Evolutionary conservation across 177 flowering plant species (phyloP).

Genomic region (Vitis hybrid): DNA sequence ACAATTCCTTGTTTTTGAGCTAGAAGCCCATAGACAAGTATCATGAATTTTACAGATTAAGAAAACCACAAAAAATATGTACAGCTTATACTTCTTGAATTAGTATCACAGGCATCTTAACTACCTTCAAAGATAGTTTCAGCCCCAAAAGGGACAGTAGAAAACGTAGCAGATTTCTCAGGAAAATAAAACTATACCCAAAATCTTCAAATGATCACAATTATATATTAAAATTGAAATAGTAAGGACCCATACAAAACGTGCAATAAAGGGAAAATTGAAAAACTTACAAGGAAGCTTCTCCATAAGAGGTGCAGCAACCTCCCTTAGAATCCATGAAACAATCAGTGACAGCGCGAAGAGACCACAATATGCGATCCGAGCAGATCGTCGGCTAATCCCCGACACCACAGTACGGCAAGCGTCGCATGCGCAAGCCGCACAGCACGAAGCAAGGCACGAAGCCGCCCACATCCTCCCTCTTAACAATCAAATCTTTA

Average conservation of each 20-base stretch:
- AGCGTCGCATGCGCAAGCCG: conserved; percentile 81
- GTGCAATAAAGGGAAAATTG: neutral
- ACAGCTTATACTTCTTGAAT: too few relatives aligned
- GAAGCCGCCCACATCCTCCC: conserved; percentile 93
- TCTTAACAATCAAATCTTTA: conserved; percentile 8
- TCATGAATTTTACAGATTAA: too few relatives aligned
- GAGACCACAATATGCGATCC: conserved; percentile 95
- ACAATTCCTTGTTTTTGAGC: too few relatives aligned
- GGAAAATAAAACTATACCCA: neutral
- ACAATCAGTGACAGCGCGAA: conserved; percentile 82
- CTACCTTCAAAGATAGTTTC: too few relatives aligned
- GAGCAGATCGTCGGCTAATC: conserved; percentile 88
- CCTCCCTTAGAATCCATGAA: conserved; percentile 91
- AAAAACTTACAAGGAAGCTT: conserved; percentile 79
- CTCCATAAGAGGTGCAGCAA: conserved; percentile 96
- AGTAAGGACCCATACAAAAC: neutral
- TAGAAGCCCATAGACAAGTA: too few relatives aligned
- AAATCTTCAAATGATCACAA: neutral
- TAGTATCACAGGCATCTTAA: too few relatives aligned
- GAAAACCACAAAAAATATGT: too few relatives aligned
- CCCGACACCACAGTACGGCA: conserved; percentile 81
- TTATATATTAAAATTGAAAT: neutral
- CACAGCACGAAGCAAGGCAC: conserved; percentile 94
- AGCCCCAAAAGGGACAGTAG: too few relatives aligned
- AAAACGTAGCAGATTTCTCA: too few relatives aligned